These are phyloP conservation scores for Phytophthora constricta DNA, from an alignment of 352 stramenopile species.

Conservation along the genomic window DNA sequence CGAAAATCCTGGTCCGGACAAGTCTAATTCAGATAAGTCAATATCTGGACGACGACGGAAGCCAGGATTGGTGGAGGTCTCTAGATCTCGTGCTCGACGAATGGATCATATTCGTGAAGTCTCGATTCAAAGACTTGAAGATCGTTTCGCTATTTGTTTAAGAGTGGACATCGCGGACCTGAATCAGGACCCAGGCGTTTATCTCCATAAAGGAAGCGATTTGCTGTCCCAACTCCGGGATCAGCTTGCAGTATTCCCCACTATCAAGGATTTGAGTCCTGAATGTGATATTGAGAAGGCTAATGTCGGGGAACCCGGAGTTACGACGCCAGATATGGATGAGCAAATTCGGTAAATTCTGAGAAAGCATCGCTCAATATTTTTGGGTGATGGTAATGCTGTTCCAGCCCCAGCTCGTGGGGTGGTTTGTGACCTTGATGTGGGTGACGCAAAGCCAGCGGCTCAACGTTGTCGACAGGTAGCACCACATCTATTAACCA, in stretches of 20 bases:
- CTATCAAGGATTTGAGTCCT: constrained; percentile 2
- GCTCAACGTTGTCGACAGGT: background rate
- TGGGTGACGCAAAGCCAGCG: background rate
- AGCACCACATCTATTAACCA: background rate
- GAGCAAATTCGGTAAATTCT: background rate
- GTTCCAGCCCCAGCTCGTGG: background rate
- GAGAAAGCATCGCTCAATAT: background rate
- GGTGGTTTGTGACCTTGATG: constrained; percentile 9
- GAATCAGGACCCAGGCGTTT: constrained; percentile 1
- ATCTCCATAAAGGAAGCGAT: constrained; percentile 12
- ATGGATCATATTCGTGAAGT: background rate
- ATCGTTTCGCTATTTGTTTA: background rate
- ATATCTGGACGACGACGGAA: too few relatives aligned
- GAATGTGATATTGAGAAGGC: background rate
- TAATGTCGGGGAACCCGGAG: background rate
- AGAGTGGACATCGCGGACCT: background rate
- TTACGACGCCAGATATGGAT: background rate
- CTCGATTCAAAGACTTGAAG: background rate
- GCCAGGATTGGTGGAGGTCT: background rate
- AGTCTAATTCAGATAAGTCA: too few relatives aligned
- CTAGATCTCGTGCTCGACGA: background rate
- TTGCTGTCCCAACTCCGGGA: constrained; percentile 8
- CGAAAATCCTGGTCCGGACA: too few relatives aligned
- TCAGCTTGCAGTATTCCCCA: background rate
- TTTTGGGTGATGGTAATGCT: constrained; percentile 5